Evolutionary conservation across 2,329 filamentous ascomycete species (phyloP), one percentile per base, ranked within the genome.

Genomic region (Fusarium sp.): DNA sequence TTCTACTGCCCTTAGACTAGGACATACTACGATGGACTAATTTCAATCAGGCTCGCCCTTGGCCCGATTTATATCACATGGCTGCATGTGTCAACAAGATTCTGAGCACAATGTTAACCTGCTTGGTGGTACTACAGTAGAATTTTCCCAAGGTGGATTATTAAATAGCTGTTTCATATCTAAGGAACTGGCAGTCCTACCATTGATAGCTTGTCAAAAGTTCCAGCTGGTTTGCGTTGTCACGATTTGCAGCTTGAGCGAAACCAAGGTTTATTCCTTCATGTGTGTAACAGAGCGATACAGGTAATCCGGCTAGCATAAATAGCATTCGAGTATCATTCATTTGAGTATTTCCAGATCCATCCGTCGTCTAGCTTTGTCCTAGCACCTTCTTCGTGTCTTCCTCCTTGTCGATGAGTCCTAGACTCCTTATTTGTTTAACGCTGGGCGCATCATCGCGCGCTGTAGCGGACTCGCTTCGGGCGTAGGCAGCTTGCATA

Each of bases 401-500:
- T 78, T 97, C 93, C 76, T 96, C 92, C 83, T 94, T 94, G 80
- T 92, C 92, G 78, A 98, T 80, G 75, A 98, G 84, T 49, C 96
- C 96, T 72, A 98, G 83, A 82, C 93, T 95, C 83, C 94, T 89
- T 87, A 98, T 97, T 86, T 96, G 91, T 69, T 93, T 94, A 10
- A 93, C 93, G 73, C 90, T 95, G 69, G 94, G 94, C 66, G 91
- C 92, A 80, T 94, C 91, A 81, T 96, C 94, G 85, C 94, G 90
- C 73, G 93, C 89, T 78, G 92, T 91, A 77, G 92, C 88, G 64
- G 91, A 89, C 83, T 94, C 91, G 66, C 92, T 90, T 85, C 94
- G 94, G 82, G 94, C 91, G 84, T 95, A 97, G 60, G 95, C 96
- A 66, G 89, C 87, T 86, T 98, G 95, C 75, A 98, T 88, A 71